Conservation (phyloP, 23 red algal genomes). For the Gracilaria caudata region DNA sequence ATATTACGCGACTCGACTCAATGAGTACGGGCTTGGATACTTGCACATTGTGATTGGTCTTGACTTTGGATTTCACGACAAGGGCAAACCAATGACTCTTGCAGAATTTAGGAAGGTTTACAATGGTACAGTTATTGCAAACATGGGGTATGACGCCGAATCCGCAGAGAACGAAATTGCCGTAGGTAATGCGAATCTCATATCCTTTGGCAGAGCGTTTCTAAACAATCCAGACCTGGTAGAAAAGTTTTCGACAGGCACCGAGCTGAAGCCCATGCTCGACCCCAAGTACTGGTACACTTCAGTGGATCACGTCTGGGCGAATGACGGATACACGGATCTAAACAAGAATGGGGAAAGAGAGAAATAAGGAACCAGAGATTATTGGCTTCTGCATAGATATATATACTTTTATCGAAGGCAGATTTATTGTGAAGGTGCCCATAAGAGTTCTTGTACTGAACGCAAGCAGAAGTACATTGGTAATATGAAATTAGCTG, state of each 20-base stretch:
- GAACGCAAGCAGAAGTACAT: too few species aligned
- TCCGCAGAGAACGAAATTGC: conserved; percentile 62
- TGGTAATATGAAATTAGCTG: too few species aligned
- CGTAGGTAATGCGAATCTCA: conserved; percentile 47
- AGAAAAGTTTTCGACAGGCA: conserved; percentile 28
- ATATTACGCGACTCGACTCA: conserved; percentile 60
- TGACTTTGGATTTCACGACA: conserved; percentile 59
- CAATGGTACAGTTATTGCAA: conserved; percentile 67
- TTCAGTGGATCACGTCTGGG: too few species aligned
- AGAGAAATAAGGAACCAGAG: too few species aligned
- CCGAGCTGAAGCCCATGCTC: conserved; percentile 12
- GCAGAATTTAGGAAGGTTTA: conserved; percentile 56
- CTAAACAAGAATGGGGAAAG: too few species aligned
- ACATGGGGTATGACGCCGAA: conserved; percentile 63
- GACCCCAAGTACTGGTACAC: too few species aligned
- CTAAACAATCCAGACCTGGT: conserved; percentile 77
- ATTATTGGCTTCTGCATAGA: too few species aligned
- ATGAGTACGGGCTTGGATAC: conserved; percentile 63
- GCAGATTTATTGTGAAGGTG: too few species aligned
- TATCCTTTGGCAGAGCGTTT: conserved; percentile 66
- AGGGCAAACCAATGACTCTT: conserved; percentile 43
- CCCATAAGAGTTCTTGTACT: too few species aligned
- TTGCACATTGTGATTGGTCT: conserved; percentile 80
- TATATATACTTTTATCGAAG: too few species aligned
- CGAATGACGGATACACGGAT: too few species aligned